These are phyloP conservation scores for Alternaria sp. DNA, from an alignment of 2,329 filamentous ascomycete genomes.

Conservation along the genomic window DNA sequence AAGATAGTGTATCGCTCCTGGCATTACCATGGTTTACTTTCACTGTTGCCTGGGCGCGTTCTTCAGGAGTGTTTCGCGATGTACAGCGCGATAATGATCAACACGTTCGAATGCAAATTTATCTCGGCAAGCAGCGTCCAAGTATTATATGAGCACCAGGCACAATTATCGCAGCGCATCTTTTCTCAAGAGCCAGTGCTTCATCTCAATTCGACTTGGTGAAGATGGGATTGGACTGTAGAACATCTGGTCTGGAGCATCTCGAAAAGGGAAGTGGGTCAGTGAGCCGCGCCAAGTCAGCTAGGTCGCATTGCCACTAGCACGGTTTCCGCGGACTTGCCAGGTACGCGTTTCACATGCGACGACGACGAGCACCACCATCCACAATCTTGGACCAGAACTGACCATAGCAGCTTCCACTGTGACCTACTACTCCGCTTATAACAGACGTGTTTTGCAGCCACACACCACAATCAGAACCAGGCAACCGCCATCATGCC, in stretches of 20 bases:
- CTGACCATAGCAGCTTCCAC: background rate
- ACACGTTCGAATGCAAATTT: background rate
- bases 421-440: background rate
- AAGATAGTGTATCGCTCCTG: background rate
- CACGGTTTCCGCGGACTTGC: conserved; percentile 9
- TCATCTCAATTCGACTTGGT: background rate
- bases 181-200: rapidly evolving
- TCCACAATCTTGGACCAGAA: conserved; percentile 12
- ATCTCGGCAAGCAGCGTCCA: background rate
- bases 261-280: conserved; percentile 27
- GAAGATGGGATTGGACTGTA: background rate
- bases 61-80: background rate
- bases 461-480: background rate
- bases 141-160: background rate
- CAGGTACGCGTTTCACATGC: conserved; percentile 28
- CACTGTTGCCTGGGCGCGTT: background rate
- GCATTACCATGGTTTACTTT: rapidly evolving
- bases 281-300: background rate
- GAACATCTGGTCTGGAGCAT: background rate
- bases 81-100: background rate
- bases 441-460: background rate
- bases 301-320: conserved; percentile 5
- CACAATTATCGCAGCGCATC: background rate
- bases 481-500: conserved; percentile 35
- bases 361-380: conserved; percentile 8